Percentiles rank a stretch among this genome's conserved stretches.
These are phyloP conservation scores for Cryptosporidium canis DNA, from an alignment of 169 alveolate genomes.

Conservation along the genomic window DNA sequence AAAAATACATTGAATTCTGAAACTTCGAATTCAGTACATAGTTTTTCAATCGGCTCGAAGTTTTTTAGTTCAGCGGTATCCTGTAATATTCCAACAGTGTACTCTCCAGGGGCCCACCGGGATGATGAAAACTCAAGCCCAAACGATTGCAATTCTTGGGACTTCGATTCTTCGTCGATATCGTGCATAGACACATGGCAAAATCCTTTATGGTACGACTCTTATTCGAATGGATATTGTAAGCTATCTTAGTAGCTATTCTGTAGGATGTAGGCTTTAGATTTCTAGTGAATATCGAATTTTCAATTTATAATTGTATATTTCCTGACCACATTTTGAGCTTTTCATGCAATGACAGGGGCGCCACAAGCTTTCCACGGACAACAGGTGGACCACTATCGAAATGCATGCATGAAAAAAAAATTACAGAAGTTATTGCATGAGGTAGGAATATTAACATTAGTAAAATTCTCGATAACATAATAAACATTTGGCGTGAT, in stretches of 20 bases:
- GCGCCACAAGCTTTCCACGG: background rate
- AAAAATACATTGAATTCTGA: slow-evolving; percentile 24
- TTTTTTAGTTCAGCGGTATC: slow-evolving; percentile 8
- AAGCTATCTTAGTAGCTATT: slow-evolving; percentile 15
- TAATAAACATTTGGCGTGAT: background rate
- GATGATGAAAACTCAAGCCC: slow-evolving; percentile 55
- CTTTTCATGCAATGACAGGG: background rate
- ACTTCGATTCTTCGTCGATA: slow-evolving; percentile 53
- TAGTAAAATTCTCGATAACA: background rate
- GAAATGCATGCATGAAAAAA: slow-evolving; percentile 40
- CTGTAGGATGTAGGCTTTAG: slow-evolving; percentile 8
- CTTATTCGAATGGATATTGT: slow-evolving; percentile 48
- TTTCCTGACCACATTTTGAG: background rate
- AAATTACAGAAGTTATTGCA: background rate
- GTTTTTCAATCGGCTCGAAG: slow-evolving; percentile 41
- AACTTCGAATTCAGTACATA: slow-evolving; percentile 14
- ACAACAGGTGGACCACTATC: background rate
- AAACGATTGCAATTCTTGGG: slow-evolving; percentile 62
- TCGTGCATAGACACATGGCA: slow-evolving; percentile 71
- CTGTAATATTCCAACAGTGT: slow-evolving; percentile 1
- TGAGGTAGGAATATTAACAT: background rate
- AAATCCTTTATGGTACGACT: slow-evolving; percentile 57
- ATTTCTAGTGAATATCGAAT: background rate
- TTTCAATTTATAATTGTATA: background rate
- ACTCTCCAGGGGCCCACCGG: slow-evolving; percentile 16